Base-by-base conservation (phyloP, 2,329 filamentous ascomycete species). In the Amesomyces nigricolor region DNA sequence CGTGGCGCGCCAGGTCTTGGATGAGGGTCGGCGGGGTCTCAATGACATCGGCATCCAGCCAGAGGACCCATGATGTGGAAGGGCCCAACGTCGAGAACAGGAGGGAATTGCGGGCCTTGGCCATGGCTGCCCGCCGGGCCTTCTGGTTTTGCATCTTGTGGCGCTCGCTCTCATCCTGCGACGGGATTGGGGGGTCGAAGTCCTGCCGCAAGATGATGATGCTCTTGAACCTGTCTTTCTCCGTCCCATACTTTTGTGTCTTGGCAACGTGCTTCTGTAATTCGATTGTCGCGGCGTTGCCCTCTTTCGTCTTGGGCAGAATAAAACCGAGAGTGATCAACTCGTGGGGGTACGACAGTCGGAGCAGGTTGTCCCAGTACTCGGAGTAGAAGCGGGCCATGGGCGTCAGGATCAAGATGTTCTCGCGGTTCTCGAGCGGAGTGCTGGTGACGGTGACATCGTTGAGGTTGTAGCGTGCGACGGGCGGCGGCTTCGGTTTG, bases 321-420 rank as follows among this genome's bases (percentile, higher is more conserved):
- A 99, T 97, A 75, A 97, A 99, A 39, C 90, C 94, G 29, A 99
- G 78, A 0, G 90, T 95, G 67, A 99, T 95, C 61, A 97, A 82
- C 57, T 96, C 88, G 73, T 96, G 94, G 3, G 94, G 94, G 70
- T 97, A 99, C 66, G 74, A 80, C 54, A 99, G 80, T 68, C 83
- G 83, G 63, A 91, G 71, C 29, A 99, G 78, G 66, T 97, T 99
- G 70, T 95, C 87, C 92, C 94, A 99, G 76, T 97, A 99, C 63
- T 81, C 85, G 65, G 88, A 86, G 72, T 96, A 97, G 78, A 97
- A 99, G 60, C 89, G 84, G 32, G 90, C 88, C 73, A 99, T 85
- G 9, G 94, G 94, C 1, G 94, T 96, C 58, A 99, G 81, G 67
- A 99, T 88, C 53, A 99, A 84, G 57, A 99, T 80, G 50, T 86